Conservation (phyloP, 176 grass and related monocot species). For the Eragrostis curvula region DNA sequence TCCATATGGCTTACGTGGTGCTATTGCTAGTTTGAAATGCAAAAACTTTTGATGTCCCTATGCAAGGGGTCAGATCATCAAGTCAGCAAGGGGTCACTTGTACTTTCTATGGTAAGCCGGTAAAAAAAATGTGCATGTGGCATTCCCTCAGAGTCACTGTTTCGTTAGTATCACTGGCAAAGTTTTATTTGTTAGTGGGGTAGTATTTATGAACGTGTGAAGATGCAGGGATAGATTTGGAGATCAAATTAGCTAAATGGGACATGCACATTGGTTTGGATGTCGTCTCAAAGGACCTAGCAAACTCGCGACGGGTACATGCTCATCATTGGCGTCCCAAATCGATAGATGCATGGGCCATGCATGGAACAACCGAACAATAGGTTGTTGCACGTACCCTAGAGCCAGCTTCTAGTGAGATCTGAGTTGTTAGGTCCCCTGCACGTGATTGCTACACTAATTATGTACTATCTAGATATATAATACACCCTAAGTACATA, state of each 20-base stretch:
- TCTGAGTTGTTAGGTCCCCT: conserved; percentile 19
- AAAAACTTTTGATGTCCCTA: no score
- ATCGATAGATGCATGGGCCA: conserved; percentile 28
- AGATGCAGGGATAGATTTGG: no score
- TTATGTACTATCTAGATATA: background rate
- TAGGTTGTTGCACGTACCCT: conserved; percentile 29
- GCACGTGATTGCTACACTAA: background rate
- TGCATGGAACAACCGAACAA: conserved; percentile 39
- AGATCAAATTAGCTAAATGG: background rate
- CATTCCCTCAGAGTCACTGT: no score
- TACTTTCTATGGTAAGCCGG: no score
- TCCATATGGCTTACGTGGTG: background rate
- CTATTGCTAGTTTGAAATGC: background rate
- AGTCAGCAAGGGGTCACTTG: no score
- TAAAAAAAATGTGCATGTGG: no score
- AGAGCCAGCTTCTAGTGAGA: conserved; percentile 19
- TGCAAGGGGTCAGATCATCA: no score
- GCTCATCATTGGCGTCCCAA: conserved; percentile 29
- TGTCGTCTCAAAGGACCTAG: background rate
- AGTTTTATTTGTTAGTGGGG: no score
- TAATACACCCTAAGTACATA: background rate
- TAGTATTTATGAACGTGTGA: no score
- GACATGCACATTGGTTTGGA: background rate
- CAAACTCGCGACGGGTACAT: background rate
- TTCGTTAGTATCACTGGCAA: no score